These are phyloP conservation scores for Epichloe gansuensis DNA, from an alignment of 2,329 filamentous ascomycete species.

Conservation along the genomic window DNA sequence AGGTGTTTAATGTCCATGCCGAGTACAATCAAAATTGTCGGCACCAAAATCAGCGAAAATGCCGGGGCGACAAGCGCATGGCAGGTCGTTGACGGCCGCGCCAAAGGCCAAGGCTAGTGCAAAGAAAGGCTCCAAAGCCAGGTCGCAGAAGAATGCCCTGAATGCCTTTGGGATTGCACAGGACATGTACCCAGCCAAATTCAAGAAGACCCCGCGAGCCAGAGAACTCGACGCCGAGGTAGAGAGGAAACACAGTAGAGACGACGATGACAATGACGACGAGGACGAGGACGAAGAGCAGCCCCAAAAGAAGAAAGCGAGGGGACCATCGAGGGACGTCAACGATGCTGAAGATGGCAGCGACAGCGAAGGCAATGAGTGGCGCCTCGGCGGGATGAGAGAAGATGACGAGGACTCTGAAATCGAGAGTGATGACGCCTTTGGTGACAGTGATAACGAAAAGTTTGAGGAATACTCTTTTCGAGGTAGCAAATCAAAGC, in stretches of 20 bases:
- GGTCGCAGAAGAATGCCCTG: conserved; percentile 36
- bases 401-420: conserved; percentile 49
- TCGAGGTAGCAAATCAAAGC: conserved; percentile 30
- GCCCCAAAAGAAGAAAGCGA: conserved; percentile 27
- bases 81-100: conserved; percentile 33
- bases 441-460: conserved; percentile 81
- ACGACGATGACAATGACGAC: conserved; percentile 32
- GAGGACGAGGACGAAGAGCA: conserved; percentile 33
- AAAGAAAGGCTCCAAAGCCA: conserved; percentile 34
- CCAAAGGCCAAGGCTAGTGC: conserved; percentile 19
- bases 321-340: conserved; percentile 33
- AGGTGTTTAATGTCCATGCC: neutral
- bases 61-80: conserved; percentile 47
- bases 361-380: conserved; percentile 77
- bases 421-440: conserved; percentile 62
- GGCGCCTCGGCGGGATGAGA: conserved; percentile 55
- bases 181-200: conserved; percentile 34
- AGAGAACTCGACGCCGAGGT: conserved; percentile 38
- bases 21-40: neutral
- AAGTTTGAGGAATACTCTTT: conserved; percentile 62
- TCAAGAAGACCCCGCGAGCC: conserved; percentile 35
- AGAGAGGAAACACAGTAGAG: conserved; percentile 30
- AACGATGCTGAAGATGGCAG: conserved; percentile 59
- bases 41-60: conserved; percentile 22
- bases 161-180: conserved; percentile 46